phyloP scores from a whole-genome alignment of 805 yeast genomes.

The Candida bentonensis region DNA sequence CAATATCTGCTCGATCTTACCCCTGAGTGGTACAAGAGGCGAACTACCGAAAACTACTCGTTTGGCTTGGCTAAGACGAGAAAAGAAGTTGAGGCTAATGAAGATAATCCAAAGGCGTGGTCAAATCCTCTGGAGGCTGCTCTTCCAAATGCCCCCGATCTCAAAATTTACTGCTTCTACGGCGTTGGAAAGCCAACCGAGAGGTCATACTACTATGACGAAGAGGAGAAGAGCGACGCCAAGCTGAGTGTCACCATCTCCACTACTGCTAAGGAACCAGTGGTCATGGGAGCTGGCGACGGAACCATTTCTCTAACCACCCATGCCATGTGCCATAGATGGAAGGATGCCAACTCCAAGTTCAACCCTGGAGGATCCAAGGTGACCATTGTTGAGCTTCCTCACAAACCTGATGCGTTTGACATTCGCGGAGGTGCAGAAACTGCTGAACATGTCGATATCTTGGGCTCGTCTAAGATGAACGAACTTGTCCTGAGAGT shows the following conservation, averaged over 20 bases:
- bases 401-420: slow-evolving; percentile 84
- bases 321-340: slow-evolving; percentile 82
- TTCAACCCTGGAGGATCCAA: slow-evolving; percentile 63
- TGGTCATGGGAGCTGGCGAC: slow-evolving; percentile 81
- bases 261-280: slow-evolving; percentile 48
- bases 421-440: slow-evolving; percentile 96
- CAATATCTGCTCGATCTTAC: slow-evolving; percentile 49
- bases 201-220: slow-evolving; percentile 75
- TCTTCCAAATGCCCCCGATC: slow-evolving; percentile 84
- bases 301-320: slow-evolving; percentile 85
- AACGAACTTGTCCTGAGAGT: slow-evolving; percentile 75
- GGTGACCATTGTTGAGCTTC: slow-evolving; percentile 78
- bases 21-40: slow-evolving; percentile 61
- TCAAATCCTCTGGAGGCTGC: slow-evolving; percentile 87
- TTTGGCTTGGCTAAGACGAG: slow-evolving; percentile 55
- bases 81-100: slow-evolving; percentile 48
- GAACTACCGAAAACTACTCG: slow-evolving; percentile 62
- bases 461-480: slow-evolving; percentile 81
- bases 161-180: slow-evolving; percentile 79
- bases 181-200: slow-evolving; percentile 98
- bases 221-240: slow-evolving; percentile 34
- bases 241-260: slow-evolving; percentile 63
- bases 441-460: slow-evolving; percentile 97
- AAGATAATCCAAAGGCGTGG: slow-evolving; percentile 72
- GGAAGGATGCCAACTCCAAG: slow-evolving; percentile 52